These are phyloP conservation scores for Hypoxylon subgilvum DNA, from an alignment of 495 filamentous ascomycete genomes.

Conservation along the genomic window DNA sequence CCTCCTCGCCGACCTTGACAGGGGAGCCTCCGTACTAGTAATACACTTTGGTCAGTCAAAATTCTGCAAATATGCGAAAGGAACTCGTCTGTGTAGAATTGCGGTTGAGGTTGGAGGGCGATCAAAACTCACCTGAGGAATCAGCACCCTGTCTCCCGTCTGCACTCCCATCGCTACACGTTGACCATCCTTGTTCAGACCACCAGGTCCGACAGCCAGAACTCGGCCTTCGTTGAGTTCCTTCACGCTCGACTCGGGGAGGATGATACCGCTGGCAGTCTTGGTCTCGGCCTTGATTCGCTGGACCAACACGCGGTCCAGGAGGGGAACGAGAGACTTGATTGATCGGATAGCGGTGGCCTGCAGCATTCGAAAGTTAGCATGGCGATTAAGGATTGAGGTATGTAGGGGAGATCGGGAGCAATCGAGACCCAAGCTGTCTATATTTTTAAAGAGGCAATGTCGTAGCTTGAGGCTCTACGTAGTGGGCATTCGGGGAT, in stretches of 20 bases:
- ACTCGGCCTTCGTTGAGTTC: conserved; percentile 97
- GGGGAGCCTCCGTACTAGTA: conserved; percentile 89
- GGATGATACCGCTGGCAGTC: conserved; percentile 94
- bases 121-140: conserved; percentile 79
- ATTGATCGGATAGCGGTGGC: conserved; percentile 86
- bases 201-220: conserved; percentile 91
- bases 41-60: conserved; percentile 42
- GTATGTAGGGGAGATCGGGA: background rate
- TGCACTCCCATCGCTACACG: conserved; percentile 78
- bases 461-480: background rate
- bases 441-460: background rate
- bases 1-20: conserved; percentile 96
- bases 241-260: conserved; percentile 95
- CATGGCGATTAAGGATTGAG: background rate
- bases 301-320: conserved; percentile 98
- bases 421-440: background rate
- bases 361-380: conserved; percentile 38
- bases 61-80: background rate
- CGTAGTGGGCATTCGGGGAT: background rate
- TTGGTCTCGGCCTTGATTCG: conserved; percentile 96
- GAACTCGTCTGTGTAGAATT: too few relatives aligned
- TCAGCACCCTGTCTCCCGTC: conserved; percentile 90
- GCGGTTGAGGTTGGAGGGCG: too few relatives aligned
- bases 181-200: conserved; percentile 84
- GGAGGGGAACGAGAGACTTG: conserved; percentile 91